Conservation (phyloP, 176 grass and related monocot species). For the Phoenix dactylifera region DNA sequence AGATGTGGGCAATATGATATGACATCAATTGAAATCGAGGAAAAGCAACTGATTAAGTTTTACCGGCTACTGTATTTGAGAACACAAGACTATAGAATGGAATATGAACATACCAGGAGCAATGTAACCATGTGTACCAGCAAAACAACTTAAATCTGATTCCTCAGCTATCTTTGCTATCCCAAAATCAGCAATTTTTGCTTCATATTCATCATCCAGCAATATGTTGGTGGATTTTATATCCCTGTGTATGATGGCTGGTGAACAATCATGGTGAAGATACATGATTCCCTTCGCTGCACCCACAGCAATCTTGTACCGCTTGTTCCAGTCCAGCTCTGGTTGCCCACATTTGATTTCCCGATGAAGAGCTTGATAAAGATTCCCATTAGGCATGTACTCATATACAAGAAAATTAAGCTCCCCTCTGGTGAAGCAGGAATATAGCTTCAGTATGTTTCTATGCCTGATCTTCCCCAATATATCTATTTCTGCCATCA, state of each 20-base stretch:
- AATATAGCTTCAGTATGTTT: conserved; percentile 85
- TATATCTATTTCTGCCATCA: conserved; percentile 73
- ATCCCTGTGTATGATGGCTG: conserved; percentile 74
- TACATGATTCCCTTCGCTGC: conserved; percentile 81
- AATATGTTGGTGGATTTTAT: conserved; percentile 87
- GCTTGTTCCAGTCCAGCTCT: conserved; percentile 56
- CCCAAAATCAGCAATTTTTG: conserved; percentile 86
- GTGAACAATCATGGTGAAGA: conserved; percentile 82
- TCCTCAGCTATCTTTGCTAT: conserved; percentile 46
- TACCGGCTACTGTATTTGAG: too few species aligned
- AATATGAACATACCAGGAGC: conserved; percentile 45
- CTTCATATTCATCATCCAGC: conserved; percentile 58
- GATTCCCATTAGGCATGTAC: conserved; percentile 81
- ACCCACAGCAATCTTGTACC: conserved; percentile 55
- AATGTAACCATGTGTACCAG: conserved; percentile 87
- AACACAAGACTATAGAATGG: too few species aligned
- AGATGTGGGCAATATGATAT: too few species aligned
- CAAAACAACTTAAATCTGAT: conserved; percentile 55
- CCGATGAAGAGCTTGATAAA: conserved; percentile 57
- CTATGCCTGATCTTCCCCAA: conserved; percentile 65
- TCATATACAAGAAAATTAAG: conserved; percentile 77
- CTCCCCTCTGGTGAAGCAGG: conserved; percentile 71
- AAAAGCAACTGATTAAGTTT: too few species aligned
- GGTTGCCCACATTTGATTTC: conserved; percentile 21
- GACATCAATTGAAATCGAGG: too few species aligned